phyloP scores from a whole-genome alignment of 768 basidiomycete genomes.

The Lyophyllum semitale region DNA sequence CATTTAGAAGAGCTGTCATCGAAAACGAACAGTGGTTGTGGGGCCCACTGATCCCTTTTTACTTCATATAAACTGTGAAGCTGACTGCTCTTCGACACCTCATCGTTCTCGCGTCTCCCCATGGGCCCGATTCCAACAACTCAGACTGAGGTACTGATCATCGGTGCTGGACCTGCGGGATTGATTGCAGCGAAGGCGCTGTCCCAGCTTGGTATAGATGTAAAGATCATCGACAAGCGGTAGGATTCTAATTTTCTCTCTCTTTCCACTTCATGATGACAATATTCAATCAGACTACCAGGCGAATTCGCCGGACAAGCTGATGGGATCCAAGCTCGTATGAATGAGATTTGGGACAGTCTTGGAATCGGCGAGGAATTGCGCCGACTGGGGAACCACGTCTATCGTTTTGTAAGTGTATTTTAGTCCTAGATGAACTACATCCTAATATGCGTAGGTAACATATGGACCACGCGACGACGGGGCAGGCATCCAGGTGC shows the following conservation, averaged over 20 bases:
- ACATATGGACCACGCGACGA: conserved; percentile 1
- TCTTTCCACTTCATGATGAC: not conserved
- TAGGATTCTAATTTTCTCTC: not conserved
- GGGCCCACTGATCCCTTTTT: too few relatives aligned
- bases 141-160: conserved; percentile 37
- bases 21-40: too few relatives aligned
- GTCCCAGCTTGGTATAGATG: conserved; percentile 20
- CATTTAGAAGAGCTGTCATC: too few relatives aligned
- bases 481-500: not conserved
- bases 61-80: too few relatives aligned
- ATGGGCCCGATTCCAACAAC: conserved; percentile 7
- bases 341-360: conserved; percentile 3
- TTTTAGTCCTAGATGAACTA: too few relatives aligned
- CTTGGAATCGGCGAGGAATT: conserved; percentile 1
- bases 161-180: conserved; percentile 46
- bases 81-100: too few relatives aligned
- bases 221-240: conserved; percentile 25
- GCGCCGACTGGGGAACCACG: not conserved
- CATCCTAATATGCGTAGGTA: not conserved
- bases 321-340: conserved; percentile 2
- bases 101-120: not conserved
- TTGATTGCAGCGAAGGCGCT: conserved; percentile 26
- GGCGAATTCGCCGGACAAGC: conserved; percentile 3
- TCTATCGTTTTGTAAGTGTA: not conserved
- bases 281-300: not conserved